Evolutionary conservation across 352 stramenopile species (phyloP), one percentile per base, ranked within the genome.

Genomic region (Phytophthora macrochlamydospora): DNA sequence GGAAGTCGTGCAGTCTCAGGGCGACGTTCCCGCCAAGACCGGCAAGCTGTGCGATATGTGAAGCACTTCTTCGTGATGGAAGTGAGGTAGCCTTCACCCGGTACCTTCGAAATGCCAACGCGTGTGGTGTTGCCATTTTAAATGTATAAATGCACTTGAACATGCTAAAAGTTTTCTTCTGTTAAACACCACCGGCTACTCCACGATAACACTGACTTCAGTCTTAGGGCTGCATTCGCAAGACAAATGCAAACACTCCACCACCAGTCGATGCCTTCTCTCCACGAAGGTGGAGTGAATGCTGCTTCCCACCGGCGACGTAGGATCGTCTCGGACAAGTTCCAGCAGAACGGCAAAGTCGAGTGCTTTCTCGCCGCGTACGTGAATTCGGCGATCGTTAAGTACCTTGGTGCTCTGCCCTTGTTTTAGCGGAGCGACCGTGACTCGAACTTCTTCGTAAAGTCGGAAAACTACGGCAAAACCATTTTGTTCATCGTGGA

Each of bases 281-380:
- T 56, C 52, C n/a, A 67, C 29, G 35, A 57, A 67, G 42, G 51
- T 62, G n/a, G 60, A 62, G 35, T 37, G 45, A 18, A 57, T 48
- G 14, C 35, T 57, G n/a, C 52, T 33, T 30, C 51, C 35, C 7
- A 56, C 40, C 4, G 28, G 12, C 6, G 44, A 5, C 12, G 14
- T 7, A n/a, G 28, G 43, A n/a, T 40, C n/a, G 4, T 5, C 31
- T 1, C 31, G 2, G 11, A n/a, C 28, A 4, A 62, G 51, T 31
- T 62, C 52, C 44, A 62, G 43, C 9, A 18, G 5, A 38, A 67
- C 43, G 14, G 56, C 52, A 18, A 67, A 62, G 11, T 52, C 30
- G 7, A 28, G 31, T 35, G 46, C 31, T 3, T 52, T 3, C 48
- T 38, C 30, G 44, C 38, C 24, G 7, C 6, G 9, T 40, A 69